These are phyloP conservation scores for Myriosclerotinia scirpicola DNA, from an alignment of 2,329 filamentous ascomycete genomes.

Conservation along the genomic window DNA sequence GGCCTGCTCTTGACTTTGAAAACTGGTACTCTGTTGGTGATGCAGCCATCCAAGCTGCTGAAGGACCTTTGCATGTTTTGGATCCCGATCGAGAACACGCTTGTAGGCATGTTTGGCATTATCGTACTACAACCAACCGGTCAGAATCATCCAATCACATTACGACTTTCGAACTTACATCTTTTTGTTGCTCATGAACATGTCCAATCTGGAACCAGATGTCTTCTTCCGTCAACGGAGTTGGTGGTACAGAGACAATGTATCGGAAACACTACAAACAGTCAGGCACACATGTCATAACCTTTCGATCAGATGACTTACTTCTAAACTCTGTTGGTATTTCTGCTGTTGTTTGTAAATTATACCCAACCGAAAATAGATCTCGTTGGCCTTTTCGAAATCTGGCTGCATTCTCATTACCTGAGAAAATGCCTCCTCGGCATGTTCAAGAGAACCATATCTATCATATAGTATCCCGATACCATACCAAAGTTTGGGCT, in stretches of 20 bases:
- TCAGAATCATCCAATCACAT: constrained; percentile 36
- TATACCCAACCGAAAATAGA: constrained; percentile 98
- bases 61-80: constrained; percentile 94
- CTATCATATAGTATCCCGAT: constrained; percentile 97
- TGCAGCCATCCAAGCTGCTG: constrained; percentile 98
- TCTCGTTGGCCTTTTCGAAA: constrained; percentile 98
- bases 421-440: constrained; percentile 96
- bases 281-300: constrained; percentile 28
- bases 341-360: constrained; percentile 99
- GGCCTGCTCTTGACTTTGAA: constrained; percentile 89
- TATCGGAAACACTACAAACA: constrained; percentile 86
- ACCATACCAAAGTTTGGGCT: constrained; percentile 97
- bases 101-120: constrained; percentile 89
- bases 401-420: constrained; percentile 98
- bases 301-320: constrained; percentile 46
- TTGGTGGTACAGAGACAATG: constrained; percentile 89
- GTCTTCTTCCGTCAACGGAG: constrained; percentile 91
- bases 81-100: constrained; percentile 89
- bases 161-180: constrained; percentile 61
- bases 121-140: constrained; percentile 66
- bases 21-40: constrained; percentile 91
- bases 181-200: constrained; percentile 98
- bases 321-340: constrained; percentile 87
- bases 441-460: constrained; percentile 94
- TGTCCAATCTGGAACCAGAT: constrained; percentile 99